Evolutionary conservation across 2,329 filamentous ascomycete species (phyloP), one percentile per base, ranked within the genome.

Genomic region (Graphiopsis chlorocephala): DNA sequence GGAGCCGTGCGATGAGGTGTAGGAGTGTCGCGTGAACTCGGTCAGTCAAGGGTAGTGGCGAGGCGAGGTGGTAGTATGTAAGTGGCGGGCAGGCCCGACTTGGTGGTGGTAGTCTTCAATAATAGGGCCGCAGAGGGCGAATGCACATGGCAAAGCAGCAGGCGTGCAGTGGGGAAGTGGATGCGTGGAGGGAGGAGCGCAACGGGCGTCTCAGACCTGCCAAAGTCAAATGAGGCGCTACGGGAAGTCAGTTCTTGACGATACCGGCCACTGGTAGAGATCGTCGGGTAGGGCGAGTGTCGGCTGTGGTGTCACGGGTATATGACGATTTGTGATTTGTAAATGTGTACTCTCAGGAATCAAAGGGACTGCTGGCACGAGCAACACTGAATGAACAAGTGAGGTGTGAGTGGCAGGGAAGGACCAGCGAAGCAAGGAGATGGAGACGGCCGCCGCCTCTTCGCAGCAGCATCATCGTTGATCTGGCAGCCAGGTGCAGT

Each of bases 121-220:
- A 52, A 33, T 35, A 47, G 29, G 28, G 59, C 28, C 20, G 42
- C 5, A 35, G 29, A 47, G 28, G 26, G 29, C 17, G 20, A 61
- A 61, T 53, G 45, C 45, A 52, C 50, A 29, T 31, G 50, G 17
- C 25, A 45, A 23, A 45, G 38, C 38, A 45, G 38, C 38, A 45
- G 38, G 38, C 38, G 38, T 45, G 50, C 59, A 33, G 45, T 61
- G 59, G 59, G 48, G 47, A 52, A 62, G 60, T 55, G 35, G 60
- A 45, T 35, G 53, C 20, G 45, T 42, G 23, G 48, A 28, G 60
- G 25, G 60, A 45, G 28, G 28, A 50, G 33, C 25, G 58, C 58
- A 45, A 58, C 35, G 55, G 55, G 55, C 55, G 20, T 45, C 33
- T 25, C 33, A 45, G 55, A 26, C 55, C 35, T 38, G 31, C 17